These are phyloP conservation scores for Verticillium zaregamsianum DNA, from an alignment of 2,329 filamentous ascomycete species.

Conservation along the genomic window DNA sequence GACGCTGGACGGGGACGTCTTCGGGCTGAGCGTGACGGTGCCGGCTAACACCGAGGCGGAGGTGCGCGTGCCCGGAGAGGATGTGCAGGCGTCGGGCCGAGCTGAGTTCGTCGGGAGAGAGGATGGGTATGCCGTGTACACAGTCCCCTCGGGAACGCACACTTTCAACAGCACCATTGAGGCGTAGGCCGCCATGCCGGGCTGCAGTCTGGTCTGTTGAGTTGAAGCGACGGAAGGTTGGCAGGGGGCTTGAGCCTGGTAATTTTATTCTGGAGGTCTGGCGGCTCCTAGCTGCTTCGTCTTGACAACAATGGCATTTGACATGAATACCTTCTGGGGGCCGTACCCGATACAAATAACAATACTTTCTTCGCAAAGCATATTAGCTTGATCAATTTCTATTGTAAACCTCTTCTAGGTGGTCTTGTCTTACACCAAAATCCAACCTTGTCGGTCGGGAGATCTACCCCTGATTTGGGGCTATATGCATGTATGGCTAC, in stretches of 20 bases:
- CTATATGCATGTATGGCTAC: background rate
- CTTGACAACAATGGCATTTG: too few relatives aligned
- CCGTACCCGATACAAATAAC: too few relatives aligned
- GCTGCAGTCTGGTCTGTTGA: background rate
- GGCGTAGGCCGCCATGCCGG: background rate
- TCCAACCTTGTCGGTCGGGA: too few relatives aligned
- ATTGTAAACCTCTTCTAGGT: too few relatives aligned
- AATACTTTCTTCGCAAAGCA: too few relatives aligned
- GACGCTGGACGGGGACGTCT: background rate
- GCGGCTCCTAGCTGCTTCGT: too few relatives aligned
- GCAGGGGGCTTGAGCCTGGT: too few relatives aligned
- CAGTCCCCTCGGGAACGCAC: background rate
- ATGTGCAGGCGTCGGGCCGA: background rate
- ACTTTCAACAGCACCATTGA: background rate
- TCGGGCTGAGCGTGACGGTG: background rate
- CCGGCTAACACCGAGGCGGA: constrained; percentile 3
- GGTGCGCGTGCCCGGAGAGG: background rate
- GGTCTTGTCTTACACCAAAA: too few relatives aligned
- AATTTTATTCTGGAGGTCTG: too few relatives aligned
- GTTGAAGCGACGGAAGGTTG: background rate
- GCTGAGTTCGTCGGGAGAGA: background rate
- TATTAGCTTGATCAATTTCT: accelerated
- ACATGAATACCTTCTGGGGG: too few relatives aligned
- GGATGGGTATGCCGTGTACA: background rate
- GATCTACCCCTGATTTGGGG: background rate